Evolutionary conservation across 176 grass and related monocot species (phyloP).

Genomic region (Aegilops longissima): DNA sequence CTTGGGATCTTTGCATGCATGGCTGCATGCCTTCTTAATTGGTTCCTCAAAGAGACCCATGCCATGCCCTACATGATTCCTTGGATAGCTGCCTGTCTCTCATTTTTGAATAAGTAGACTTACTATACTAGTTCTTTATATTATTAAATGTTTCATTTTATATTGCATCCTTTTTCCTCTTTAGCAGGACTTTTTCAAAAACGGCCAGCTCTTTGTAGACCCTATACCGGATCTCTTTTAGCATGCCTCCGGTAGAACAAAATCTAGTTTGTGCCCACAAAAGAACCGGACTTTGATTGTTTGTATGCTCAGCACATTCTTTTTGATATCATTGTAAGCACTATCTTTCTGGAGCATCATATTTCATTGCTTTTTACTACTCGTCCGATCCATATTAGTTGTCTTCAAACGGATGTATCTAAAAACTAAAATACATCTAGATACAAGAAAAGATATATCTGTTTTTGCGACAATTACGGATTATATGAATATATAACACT

Average conservation of each 20-base stretch:
- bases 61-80: constrained; percentile 42
- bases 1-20: constrained; percentile 76
- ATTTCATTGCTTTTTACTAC: constrained; percentile 15
- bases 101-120: constrained; percentile 27
- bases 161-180: neutral
- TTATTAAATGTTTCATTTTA: neutral
- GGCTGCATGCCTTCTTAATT: constrained; percentile 43
- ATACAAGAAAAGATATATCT: too few species aligned
- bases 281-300: constrained; percentile 19
- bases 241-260: constrained; percentile 23
- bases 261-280: constrained; percentile 26
- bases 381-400: too few species aligned
- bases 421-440: too few species aligned
- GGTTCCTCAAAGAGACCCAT: constrained; percentile 38
- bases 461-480: too few species aligned
- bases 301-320: constrained; percentile 23
- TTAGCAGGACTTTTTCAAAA: constrained; percentile 15
- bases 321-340: constrained; percentile 4
- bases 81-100: constrained; percentile 28
- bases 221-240: constrained; percentile 7
- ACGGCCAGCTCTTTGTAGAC: constrained; percentile 18
- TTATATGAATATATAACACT: too few species aligned
- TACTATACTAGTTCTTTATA: neutral
- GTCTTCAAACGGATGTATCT: too few species aligned
- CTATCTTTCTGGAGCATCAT: neutral